phyloP scores from a whole-genome alignment of 495 filamentous ascomycete genomes.

The Mycothermus thermophilus region DNA sequence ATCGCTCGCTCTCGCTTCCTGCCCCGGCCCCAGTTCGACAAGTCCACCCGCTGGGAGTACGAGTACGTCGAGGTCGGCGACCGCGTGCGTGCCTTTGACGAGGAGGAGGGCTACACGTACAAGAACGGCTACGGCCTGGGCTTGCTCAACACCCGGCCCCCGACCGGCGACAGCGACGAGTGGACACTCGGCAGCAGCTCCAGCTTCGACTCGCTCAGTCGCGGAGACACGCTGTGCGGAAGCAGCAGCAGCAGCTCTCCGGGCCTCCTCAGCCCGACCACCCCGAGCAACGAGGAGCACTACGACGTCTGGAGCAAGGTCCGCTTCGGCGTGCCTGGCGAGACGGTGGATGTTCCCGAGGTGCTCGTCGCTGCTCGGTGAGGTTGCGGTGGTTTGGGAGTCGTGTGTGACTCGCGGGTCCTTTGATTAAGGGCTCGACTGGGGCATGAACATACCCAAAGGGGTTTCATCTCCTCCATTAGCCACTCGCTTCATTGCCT shows the following conservation, averaged over 20 bases:
- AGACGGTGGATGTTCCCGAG: neutral
- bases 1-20: constrained; percentile 66
- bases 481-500: too few species aligned
- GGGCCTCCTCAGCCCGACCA: constrained; percentile 29
- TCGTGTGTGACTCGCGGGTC: neutral
- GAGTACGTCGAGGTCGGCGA: constrained; percentile 77
- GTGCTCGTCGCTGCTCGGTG: constrained; percentile 4
- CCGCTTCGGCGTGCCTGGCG: constrained; percentile 4
- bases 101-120: constrained; percentile 22
- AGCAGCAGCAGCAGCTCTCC: constrained; percentile 24
- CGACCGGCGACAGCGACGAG: constrained; percentile 24
- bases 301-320: constrained; percentile 21
- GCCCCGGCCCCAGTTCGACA: constrained; percentile 65
- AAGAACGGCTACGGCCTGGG: constrained; percentile 19
- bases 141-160: constrained; percentile 15
- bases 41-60: constrained; percentile 86
- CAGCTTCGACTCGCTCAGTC: constrained; percentile 23
- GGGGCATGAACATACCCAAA: too few species aligned
- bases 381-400: neutral
- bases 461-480: too few species aligned
- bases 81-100: constrained; percentile 21
- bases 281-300: constrained; percentile 19
- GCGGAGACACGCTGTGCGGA: constrained; percentile 22
- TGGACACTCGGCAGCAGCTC: constrained; percentile 33
- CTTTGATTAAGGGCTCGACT: too few species aligned